phyloP scores from a whole-genome alignment of 2,329 filamentous ascomycete species.

The Talaromyces sp. region DNA sequence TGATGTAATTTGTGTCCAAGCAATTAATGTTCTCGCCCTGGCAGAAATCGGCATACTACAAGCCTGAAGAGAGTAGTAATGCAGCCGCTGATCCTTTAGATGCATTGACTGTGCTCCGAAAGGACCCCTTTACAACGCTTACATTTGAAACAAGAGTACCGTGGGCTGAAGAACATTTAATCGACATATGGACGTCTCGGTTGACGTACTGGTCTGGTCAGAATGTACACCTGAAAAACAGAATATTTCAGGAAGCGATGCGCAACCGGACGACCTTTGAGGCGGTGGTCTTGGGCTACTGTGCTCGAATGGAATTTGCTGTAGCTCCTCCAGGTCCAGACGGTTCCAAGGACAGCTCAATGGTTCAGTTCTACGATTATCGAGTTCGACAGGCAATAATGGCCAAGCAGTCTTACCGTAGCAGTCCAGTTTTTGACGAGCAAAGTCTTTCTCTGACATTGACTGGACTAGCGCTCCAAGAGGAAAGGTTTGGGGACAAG shows the following conservation, averaged over 20 bases:
- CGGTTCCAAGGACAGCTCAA: slow-evolving; percentile 18
- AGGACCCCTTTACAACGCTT: slow-evolving; percentile 31
- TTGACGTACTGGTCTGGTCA: slow-evolving; percentile 40
- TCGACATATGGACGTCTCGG: slow-evolving; percentile 33
- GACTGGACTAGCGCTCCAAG: slow-evolving; percentile 33
- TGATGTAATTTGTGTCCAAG: neutral
- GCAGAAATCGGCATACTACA: neutral
- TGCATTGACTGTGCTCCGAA: slow-evolving; percentile 25
- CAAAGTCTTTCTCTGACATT: slow-evolving; percentile 32
- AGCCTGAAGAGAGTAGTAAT: neutral
- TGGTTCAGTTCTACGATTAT: slow-evolving; percentile 27
- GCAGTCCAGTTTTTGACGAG: slow-evolving; percentile 22
- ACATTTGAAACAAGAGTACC: slow-evolving; percentile 18
- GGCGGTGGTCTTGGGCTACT: slow-evolving; percentile 33
- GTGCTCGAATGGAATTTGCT: slow-evolving; percentile 33
- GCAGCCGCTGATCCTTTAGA: neutral
- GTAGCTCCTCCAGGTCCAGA: slow-evolving; percentile 17
- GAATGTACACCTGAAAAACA: slow-evolving; percentile 34
- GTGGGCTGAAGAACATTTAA: slow-evolving; percentile 26
- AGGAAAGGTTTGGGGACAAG: slow-evolving; percentile 35
- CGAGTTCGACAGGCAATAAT: slow-evolving; percentile 26
- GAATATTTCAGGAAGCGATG: slow-evolving; percentile 32
- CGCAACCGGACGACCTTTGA: slow-evolving; percentile 33
- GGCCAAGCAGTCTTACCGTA: slow-evolving; percentile 16
- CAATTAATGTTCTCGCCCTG: neutral